phyloP scores from a whole-genome alignment of 164 flowering plant species.

The Paratinospora sagittata region DNA sequence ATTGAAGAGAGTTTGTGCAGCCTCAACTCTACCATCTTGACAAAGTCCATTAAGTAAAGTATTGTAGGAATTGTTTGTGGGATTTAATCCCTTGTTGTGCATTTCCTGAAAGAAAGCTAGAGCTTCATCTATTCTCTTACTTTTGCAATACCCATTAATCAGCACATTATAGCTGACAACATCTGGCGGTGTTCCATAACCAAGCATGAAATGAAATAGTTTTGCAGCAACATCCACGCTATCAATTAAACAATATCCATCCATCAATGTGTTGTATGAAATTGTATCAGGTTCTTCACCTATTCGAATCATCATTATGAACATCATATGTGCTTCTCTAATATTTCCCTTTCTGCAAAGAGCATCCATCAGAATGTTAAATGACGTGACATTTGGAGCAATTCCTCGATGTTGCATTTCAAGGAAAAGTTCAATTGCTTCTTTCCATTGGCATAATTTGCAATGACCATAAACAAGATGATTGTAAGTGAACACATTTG shows the following conservation, averaged over 20 bases:
- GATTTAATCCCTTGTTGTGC: background rate
- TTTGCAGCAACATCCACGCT: background rate
- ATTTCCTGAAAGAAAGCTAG: background rate
- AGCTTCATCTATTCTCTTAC: slow-evolving; percentile 3
- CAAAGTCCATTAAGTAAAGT: background rate
- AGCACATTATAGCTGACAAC: slow-evolving; percentile 3
- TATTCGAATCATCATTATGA: background rate
- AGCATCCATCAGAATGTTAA: background rate
- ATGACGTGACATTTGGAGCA: background rate
- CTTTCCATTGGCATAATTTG: slow-evolving; percentile 4
- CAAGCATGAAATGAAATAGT: background rate
- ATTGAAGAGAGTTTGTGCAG: slow-evolving; percentile 3
- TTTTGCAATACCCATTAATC: background rate
- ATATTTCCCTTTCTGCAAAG: background rate
- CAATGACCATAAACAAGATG: slow-evolving; percentile 5
- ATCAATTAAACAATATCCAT: slow-evolving; percentile 4
- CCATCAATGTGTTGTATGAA: background rate
- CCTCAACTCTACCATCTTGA: background rate
- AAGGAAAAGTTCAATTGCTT: background rate
- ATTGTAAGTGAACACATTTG: slow-evolving; percentile 3
- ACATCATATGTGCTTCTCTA: background rate
- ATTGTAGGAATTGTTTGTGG: background rate
- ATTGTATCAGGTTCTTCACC: background rate
- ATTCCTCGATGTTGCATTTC: slow-evolving; percentile 1
- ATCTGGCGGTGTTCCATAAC: background rate